Evolutionary conservation across 2,329 filamentous ascomycete genomes (phyloP).

Genomic region (Fusarium secorum): DNA sequence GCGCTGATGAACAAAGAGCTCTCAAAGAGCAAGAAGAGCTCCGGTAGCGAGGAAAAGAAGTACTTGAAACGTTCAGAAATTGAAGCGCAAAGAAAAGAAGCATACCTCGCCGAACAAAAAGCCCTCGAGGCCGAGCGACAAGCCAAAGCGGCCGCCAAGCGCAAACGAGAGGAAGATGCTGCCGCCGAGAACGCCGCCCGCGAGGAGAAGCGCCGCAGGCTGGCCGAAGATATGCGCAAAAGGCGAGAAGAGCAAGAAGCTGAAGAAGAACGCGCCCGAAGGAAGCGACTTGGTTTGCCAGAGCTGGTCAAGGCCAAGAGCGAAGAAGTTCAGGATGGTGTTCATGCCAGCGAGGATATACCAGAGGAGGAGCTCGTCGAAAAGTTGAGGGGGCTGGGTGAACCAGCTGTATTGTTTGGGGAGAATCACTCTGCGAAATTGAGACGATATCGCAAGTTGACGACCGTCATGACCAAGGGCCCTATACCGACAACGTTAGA

Average conservation of each 20-base stretch:
- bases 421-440: conserved; percentile 77
- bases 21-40: conserved; percentile 73
- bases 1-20: conserved; percentile 93
- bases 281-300: conserved; percentile 82
- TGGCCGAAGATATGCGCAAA: conserved; percentile 81
- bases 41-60: conserved; percentile 66
- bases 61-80: conserved; percentile 86
- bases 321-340: conserved; percentile 54
- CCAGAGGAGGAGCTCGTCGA: conserved; percentile 72
- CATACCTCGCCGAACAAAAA: conserved; percentile 84
- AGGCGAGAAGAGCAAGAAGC: conserved; percentile 76
- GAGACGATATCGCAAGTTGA: conserved; percentile 73
- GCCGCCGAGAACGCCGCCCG: conserved; percentile 71
- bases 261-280: conserved; percentile 73
- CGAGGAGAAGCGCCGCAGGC: conserved; percentile 80
- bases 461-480: conserved; percentile 69
- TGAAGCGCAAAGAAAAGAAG: conserved; percentile 81
- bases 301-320: conserved; percentile 64
- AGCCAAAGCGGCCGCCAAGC: conserved; percentile 77
- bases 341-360: conserved; percentile 65
- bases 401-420: conserved; percentile 81
- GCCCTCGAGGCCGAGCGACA: conserved; percentile 75
- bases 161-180: conserved; percentile 88
- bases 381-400: conserved; percentile 74
- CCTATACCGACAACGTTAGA: conserved; percentile 88